phyloP scores from a whole-genome alignment of 2,329 filamentous ascomycete species.

The Aschersonia sp. region DNA sequence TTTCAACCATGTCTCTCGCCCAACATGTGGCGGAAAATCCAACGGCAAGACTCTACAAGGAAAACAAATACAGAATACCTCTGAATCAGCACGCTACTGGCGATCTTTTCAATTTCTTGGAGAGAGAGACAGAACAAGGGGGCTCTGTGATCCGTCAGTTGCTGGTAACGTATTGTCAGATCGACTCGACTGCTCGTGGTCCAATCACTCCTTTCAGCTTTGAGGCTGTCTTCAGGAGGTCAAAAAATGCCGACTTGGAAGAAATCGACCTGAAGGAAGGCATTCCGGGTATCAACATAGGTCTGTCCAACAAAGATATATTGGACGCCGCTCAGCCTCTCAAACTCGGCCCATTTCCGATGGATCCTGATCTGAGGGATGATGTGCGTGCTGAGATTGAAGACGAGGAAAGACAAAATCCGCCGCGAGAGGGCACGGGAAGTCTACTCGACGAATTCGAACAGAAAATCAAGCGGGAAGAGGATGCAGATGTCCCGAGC shows the following conservation, averaged over 20 bases:
- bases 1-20: conserved; percentile 61
- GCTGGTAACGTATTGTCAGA: conserved; percentile 43
- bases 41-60: conserved; percentile 66
- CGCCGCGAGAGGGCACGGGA: conserved; percentile 54
- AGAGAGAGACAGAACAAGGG: conserved; percentile 70
- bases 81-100: conserved; percentile 76
- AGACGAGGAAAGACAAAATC: conserved; percentile 68
- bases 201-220: conserved; percentile 51
- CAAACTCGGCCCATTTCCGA: conserved; percentile 66
- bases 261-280: conserved; percentile 50
- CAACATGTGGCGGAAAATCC: conserved; percentile 65
- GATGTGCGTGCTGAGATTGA: conserved; percentile 80
- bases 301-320: conserved; percentile 45
- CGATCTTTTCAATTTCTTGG: conserved; percentile 75
- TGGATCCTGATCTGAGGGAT: conserved; percentile 68
- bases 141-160: conserved; percentile 66
- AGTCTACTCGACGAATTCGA: conserved; percentile 80
- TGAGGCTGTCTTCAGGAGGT: conserved; percentile 41
- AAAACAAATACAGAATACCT: conserved; percentile 79
- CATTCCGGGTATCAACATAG: conserved; percentile 47
- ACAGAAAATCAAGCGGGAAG: conserved; percentile 74
- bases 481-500: conserved; percentile 67
- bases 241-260: conserved; percentile 46
- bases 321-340: conserved; percentile 43
- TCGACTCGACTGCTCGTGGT: conserved; percentile 43